These are phyloP conservation scores for Mortierella sp. DNA, from an alignment of 371 early-diverging fungal species.

Conservation along the genomic window DNA sequence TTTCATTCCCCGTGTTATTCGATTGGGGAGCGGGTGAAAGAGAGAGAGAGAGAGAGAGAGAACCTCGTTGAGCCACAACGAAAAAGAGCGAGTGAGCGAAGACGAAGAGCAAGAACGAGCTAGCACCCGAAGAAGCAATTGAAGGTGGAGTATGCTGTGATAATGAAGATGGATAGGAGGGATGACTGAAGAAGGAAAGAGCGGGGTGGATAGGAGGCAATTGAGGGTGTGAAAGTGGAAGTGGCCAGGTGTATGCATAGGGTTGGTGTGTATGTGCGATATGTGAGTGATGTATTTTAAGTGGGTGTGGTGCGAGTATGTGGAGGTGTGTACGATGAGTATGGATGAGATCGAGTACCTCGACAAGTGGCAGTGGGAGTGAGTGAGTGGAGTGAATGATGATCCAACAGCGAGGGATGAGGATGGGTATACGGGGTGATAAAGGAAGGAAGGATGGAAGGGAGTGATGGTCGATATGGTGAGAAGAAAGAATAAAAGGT, in stretches of 20 bases:
- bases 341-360: slow-evolving; percentile 13
- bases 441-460: background rate
- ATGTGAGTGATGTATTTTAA: background rate
- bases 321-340: background rate
- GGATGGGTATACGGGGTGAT: background rate
- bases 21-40: background rate
- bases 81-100: background rate
- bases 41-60: background rate
- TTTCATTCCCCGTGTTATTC: background rate
- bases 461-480: slow-evolving; percentile 8
- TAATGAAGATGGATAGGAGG: background rate
- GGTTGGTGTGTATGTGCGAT: background rate
- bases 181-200: background rate
- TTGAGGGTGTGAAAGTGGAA: background rate
- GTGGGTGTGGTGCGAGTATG: background rate
- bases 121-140: background rate
- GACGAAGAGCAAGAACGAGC: background rate
- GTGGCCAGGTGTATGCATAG: background rate
- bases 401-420: background rate
- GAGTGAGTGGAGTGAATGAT: slow-evolving; percentile 9
- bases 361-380: slow-evolving; percentile 3
- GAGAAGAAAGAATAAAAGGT: background rate
- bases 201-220: background rate
- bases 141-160: background rate
- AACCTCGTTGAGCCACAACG: background rate